A percentile compares a stretch with the other conserved stretches of the same genome.
phyloP scores from a whole-genome alignment of 1,284 basidiomycete genomes.

The Rhodotorula glutinis region DNA sequence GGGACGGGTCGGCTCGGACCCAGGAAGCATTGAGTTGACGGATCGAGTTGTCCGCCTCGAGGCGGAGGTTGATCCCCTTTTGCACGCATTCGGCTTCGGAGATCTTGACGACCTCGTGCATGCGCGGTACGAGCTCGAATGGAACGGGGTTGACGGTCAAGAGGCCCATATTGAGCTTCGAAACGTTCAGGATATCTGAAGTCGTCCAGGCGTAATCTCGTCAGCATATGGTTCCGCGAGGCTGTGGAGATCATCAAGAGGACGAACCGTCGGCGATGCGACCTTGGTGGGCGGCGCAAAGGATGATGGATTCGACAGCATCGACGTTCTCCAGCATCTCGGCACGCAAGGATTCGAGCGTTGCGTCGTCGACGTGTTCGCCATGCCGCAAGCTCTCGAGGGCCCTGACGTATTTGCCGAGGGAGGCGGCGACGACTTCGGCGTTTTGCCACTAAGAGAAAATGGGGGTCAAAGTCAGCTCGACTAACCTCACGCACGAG shows the following conservation, averaged over 20 bases:
- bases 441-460: constrained; percentile 42
- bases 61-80: constrained; percentile 34
- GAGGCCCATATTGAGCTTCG: constrained; percentile 41
- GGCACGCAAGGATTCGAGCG: constrained; percentile 22
- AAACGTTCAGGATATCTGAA: constrained; percentile 39
- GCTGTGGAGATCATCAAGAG: too few relatives aligned
- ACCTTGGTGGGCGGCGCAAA: constrained; percentile 42
- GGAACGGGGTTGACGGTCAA: constrained; percentile 30
- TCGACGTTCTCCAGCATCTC: constrained; percentile 44
- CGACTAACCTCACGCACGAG: too few relatives aligned
- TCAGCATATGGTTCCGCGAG: too few relatives aligned
- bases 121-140: constrained; percentile 29
- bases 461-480: too few relatives aligned
- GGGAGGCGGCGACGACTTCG: constrained; percentile 35
- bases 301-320: constrained; percentile 43
- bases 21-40: constrained; percentile 12
- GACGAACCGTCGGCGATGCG: constrained; percentile 35
- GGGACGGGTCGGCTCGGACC: constrained; percentile 37
- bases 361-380: background rate
- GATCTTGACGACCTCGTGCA: constrained; percentile 36
- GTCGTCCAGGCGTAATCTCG: too few relatives aligned
- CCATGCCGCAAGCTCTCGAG: constrained; percentile 27
- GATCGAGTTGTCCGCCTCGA: constrained; percentile 19
- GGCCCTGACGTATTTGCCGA: constrained; percentile 31
- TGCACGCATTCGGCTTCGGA: constrained; percentile 37